These are phyloP conservation scores for Cairneyella variabilis DNA, from an alignment of 495 filamentous ascomycete species.

Conservation along the genomic window DNA sequence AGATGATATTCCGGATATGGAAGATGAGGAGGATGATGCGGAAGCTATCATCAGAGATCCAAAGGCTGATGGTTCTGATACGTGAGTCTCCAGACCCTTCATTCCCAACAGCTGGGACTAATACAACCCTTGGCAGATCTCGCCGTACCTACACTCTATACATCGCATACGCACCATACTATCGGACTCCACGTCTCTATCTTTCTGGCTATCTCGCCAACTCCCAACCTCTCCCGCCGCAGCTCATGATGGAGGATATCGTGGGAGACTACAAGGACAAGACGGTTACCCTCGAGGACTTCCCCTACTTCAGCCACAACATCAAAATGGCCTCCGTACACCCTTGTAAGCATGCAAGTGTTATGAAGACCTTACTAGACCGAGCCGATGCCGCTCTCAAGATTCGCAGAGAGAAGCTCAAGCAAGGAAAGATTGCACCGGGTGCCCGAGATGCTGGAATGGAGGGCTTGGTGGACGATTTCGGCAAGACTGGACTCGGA, in stretches of 20 bases:
- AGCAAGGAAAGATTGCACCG: constrained; percentile 36
- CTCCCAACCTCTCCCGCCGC: constrained; percentile 79
- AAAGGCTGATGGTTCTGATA: constrained; percentile 53
- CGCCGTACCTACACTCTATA: constrained; percentile 94
- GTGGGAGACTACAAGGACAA: constrained; percentile 99
- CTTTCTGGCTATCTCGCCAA: constrained; percentile 84
- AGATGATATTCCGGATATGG: constrained; percentile 96
- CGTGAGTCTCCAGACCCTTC: constrained; percentile 52
- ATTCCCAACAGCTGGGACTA: no score
- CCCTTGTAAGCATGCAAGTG: constrained; percentile 85
- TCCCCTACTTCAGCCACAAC: constrained; percentile 79
- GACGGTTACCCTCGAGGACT: constrained; percentile 97
- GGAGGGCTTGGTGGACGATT: constrained; percentile 56
- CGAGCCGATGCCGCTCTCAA: constrained; percentile 92
- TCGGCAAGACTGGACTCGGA: constrained; percentile 48
- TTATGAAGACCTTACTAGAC: constrained; percentile 97
- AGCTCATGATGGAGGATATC: constrained; percentile 98
- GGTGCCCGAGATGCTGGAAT: constrained; percentile 45
- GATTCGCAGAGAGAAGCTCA: constrained; percentile 76
- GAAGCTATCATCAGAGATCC: constrained; percentile 92
- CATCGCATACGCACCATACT: constrained; percentile 95
- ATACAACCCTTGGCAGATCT: no score
- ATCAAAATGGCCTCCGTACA: constrained; percentile 97
- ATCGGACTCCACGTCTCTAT: constrained; percentile 93
- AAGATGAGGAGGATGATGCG: constrained; percentile 94